Conservation (phyloP, 2,329 filamentous ascomycete genomes). For the Westerdykella ornata region DNA sequence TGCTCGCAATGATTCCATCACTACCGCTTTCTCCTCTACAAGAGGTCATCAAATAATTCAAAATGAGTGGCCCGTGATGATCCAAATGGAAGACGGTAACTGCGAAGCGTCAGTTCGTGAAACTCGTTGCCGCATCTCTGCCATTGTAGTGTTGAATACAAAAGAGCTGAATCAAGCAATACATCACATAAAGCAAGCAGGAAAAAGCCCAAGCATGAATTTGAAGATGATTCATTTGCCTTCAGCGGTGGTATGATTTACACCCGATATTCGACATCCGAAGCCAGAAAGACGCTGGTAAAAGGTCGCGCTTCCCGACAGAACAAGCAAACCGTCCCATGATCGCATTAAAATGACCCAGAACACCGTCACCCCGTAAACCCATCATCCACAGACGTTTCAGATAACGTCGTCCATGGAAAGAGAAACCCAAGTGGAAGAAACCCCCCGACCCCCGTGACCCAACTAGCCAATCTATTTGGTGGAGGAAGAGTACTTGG, state of each 20-base stretch:
- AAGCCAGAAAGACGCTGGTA: slow-evolving; percentile 26
- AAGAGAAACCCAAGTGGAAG: slow-evolving; percentile 47
- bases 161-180: too few species aligned
- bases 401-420: slow-evolving; percentile 34
- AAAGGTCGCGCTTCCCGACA: slow-evolving; percentile 32
- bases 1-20: too few species aligned
- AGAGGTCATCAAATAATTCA: too few species aligned
- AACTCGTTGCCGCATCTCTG: too few species aligned
- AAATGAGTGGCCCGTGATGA: too few species aligned
- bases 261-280: slow-evolving; percentile 35
- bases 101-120: too few species aligned
- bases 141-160: too few species aligned
- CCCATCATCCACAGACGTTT: slow-evolving; percentile 34
- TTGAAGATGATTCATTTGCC: slow-evolving; percentile 38
- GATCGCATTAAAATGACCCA: slow-evolving; percentile 48
- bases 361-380: slow-evolving; percentile 39
- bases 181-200: neutral
- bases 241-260: slow-evolving; percentile 40
- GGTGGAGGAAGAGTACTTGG: slow-evolving; percentile 99
- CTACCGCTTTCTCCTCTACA: too few species aligned
- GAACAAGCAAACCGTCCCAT: slow-evolving; percentile 44
- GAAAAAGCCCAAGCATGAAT: slow-evolving; percentile 19
- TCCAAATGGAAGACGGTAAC: too few species aligned
- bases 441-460: slow-evolving; percentile 28
- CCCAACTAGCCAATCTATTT: slow-evolving; percentile 64